Percentiles rank a stretch among this genome's conserved stretches.
These are phyloP conservation scores for Phoenix roebelenii DNA, from an alignment of 176 grass and related monocot species.

Conservation along the genomic window DNA sequence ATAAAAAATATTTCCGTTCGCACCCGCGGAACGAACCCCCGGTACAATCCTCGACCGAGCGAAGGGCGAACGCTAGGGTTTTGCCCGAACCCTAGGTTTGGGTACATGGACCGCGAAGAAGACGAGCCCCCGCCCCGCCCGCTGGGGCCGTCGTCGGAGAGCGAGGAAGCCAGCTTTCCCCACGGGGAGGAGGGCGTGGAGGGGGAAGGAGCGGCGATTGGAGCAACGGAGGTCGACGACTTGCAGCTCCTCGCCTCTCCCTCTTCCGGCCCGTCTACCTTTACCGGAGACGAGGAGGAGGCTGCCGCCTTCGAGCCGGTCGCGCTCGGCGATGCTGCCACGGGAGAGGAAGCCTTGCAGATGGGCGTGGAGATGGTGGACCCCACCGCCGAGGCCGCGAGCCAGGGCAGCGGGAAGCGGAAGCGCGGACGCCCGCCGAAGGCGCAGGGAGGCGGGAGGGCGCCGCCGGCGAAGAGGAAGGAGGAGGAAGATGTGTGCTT, in stretches of 20 bases:
- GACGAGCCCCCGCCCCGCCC: not conserved
- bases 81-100: constrained; percentile 8
- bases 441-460: constrained; percentile 30
- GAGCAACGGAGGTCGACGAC: constrained; percentile 19
- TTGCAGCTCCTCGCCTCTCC: constrained; percentile 51
- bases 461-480: constrained; percentile 23
- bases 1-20: too few species aligned
- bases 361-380: constrained; percentile 4
- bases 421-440: constrained; percentile 88
- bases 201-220: not conserved
- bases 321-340: not conserved
- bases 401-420: constrained; percentile 31
- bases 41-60: too few species aligned
- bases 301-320: not conserved
- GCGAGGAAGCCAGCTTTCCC: not conserved
- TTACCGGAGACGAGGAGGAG: not conserved
- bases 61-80: constrained; percentile 6
- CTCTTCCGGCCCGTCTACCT: too few species aligned
- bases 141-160: too few species aligned
- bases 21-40: too few species aligned
- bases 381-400: not conserved
- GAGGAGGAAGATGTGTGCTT: constrained; percentile 94
- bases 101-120: not conserved
- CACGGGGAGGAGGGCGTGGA: constrained; percentile 5
- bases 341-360: constrained; percentile 31